Base-by-base conservation (phyloP, 2,329 filamentous ascomycete species). In the Metarhizium guizhouense region DNA sequence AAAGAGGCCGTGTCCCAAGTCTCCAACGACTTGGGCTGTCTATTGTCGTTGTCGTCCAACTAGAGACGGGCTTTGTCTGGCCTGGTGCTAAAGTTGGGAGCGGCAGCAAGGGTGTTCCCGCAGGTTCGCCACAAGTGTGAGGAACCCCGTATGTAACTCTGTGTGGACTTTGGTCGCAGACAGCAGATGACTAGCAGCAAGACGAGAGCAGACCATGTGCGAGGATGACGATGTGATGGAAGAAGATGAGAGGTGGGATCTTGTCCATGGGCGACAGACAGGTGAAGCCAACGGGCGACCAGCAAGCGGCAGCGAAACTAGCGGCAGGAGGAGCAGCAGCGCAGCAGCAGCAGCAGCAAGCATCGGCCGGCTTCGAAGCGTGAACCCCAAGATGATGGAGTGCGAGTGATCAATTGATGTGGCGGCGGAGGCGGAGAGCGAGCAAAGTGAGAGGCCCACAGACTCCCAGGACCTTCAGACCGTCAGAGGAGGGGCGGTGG, bases 41-140 rank as follows among this genome's bases (percentile, higher is more conserved):
- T 10, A 7, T 18, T 20, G 16, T 45, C 16, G 42, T 10, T 6
- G 16, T 20, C 42, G 40, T 45, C n/a, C n/a, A 20, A 20, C 42
- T 11, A 2, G 6, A 13, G n/a, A 20, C 2, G 5, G 16, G 42
- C 42, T 10, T 6, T 18, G 42, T 18, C 16, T 11, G 18, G n/a
- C 32, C 25, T 43, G 40, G n/a, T 47, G 43, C 43, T 29, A 47
- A 25, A 48, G 45, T 29, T 6, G 14, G 45, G 45, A 51, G 49
- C 54, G 49, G 43, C 42, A 42, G 43, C 43, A 45, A 20, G 51
- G 51, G 34, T 36, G 54, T 32, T 54, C 45, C 30, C 52, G 32
- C 52, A 36, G 52, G 32, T 48, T 42, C 43, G 45, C 52, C 52
- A 48, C 32, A 36, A 29, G 32, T 29, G 20, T n/a, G 47, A 34